Evolutionary conservation across 2,329 filamentous ascomycete species (phyloP).

Genomic region (Capronia coronata): DNA sequence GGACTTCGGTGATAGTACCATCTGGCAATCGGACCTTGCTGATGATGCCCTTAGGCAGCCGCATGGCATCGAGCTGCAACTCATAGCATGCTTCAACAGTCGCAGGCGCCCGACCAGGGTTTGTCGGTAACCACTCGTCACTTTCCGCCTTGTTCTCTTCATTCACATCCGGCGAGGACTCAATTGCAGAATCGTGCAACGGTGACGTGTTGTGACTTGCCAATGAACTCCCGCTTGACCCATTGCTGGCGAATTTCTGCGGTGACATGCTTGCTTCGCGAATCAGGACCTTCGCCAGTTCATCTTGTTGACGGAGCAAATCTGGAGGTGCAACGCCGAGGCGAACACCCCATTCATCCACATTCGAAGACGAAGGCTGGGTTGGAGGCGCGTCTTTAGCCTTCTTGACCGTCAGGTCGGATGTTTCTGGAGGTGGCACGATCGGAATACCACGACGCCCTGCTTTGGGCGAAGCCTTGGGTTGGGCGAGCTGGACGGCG

Average conservation of each 20-base stretch:
- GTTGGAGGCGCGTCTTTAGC: not conserved
- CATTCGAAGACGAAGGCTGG: not conserved
- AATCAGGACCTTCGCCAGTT: constrained; percentile 15
- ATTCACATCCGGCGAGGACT: not conserved
- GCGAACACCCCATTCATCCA: constrained; percentile 26
- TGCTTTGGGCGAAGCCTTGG: constrained; percentile 6
- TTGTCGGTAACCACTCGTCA: constrained; percentile 16
- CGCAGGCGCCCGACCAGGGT: constrained; percentile 16
- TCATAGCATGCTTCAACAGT: constrained; percentile 23
- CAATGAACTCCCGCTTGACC: not conserved
- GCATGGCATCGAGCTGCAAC: constrained; percentile 23
- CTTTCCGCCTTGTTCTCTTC: constrained; percentile 3
- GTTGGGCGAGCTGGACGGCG: not conserved
- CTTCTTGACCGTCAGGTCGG: not conserved
- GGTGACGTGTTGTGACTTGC: constrained; percentile 1
- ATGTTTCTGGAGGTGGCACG: constrained; percentile 19
- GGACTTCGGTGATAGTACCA: constrained; percentile 20
- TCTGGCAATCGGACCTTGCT: constrained; percentile 22
- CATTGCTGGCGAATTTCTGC: constrained; percentile 4
- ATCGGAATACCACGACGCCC: constrained; percentile 24
- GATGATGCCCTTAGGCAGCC: constrained; percentile 20
- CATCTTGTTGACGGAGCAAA: constrained; percentile 19
- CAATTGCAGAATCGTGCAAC: not conserved
- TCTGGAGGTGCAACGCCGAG: constrained; percentile 18
- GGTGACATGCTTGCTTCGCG: constrained; percentile 19